phyloP scores from a whole-genome alignment of 2,329 filamentous ascomycete species.

The Exophiala sp. region DNA sequence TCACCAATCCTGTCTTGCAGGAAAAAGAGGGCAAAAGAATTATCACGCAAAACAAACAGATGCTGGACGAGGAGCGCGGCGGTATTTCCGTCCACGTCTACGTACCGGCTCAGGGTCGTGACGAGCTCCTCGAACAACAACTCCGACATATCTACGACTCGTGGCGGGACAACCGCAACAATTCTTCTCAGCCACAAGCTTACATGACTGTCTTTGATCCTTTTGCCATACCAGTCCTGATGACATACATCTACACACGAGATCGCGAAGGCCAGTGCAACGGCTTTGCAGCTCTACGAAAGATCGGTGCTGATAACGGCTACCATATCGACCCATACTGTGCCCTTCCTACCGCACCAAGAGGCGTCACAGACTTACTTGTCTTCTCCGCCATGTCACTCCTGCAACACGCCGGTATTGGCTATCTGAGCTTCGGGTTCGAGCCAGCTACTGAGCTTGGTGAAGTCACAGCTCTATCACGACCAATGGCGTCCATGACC shows the following conservation, averaged over 20 bases:
- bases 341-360: conserved; percentile 34
- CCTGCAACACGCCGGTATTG: conserved; percentile 32
- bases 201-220: conserved; percentile 43
- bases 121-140: conserved; percentile 33
- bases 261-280: conserved; percentile 31
- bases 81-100: conserved; percentile 37
- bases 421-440: conserved; percentile 40
- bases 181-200: conserved; percentile 33
- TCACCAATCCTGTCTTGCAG: conserved; percentile 38
- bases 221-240: conserved; percentile 37
- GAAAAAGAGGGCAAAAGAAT: conserved; percentile 39
- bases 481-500: conserved; percentile 31
- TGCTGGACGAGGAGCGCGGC: conserved; percentile 36
- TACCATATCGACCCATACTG: conserved; percentile 44
- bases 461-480: conserved; percentile 34
- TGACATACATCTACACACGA: conserved; percentile 42
- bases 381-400: conserved; percentile 39
- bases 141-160: conserved; percentile 37
- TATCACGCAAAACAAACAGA: conserved; percentile 35
- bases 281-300: conserved; percentile 40
- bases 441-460: conserved; percentile 36
- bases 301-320: conserved; percentile 35
- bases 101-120: conserved; percentile 32
- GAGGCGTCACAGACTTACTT: conserved; percentile 39
- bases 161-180: conserved; percentile 38